Conservation (phyloP, 352 stramenopile genomes). For the Elongisporangium undulatum region DNA sequence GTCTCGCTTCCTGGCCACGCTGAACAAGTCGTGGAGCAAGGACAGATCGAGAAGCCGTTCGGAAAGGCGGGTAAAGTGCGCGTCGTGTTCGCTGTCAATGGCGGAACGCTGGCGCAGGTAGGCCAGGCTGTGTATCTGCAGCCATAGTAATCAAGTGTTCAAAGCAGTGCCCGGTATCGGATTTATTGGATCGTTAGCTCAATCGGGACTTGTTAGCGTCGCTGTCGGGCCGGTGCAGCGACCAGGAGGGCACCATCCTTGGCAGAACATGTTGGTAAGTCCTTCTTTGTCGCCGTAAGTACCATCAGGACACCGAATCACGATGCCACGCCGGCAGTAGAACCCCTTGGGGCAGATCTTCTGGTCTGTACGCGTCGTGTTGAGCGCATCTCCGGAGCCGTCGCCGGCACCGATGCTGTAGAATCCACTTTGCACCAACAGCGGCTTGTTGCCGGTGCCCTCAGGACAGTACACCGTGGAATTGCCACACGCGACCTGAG, state of each 20-base stretch:
- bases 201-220: background rate
- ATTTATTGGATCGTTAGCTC: background rate
- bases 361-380: slow-evolving; percentile 51
- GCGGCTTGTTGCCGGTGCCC: slow-evolving; percentile 45
- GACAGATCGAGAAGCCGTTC: slow-evolving; percentile 64
- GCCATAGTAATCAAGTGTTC: background rate
- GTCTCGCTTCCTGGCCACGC: slow-evolving; percentile 2
- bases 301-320: slow-evolving; percentile 59
- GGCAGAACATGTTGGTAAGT: slow-evolving; percentile 43
- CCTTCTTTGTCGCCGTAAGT: slow-evolving; percentile 51
- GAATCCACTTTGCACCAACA: slow-evolving; percentile 35
- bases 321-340: slow-evolving; percentile 71
- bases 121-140: slow-evolving; percentile 30
- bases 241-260: slow-evolving; percentile 60
- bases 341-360: slow-evolving; percentile 50
- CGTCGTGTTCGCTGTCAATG: slow-evolving; percentile 32
- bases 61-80: slow-evolving; percentile 76
- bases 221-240: background rate
- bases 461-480: slow-evolving; percentile 51
- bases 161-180: background rate
- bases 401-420: slow-evolving; percentile 46
- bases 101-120: slow-evolving; percentile 42
- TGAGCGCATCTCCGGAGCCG: slow-evolving; percentile 23
- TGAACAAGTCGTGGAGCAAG: slow-evolving; percentile 16
- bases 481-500: slow-evolving; percentile 44